phyloP scores from a whole-genome alignment of 768 basidiomycete genomes.

The Hypholoma sublateritium region DNA sequence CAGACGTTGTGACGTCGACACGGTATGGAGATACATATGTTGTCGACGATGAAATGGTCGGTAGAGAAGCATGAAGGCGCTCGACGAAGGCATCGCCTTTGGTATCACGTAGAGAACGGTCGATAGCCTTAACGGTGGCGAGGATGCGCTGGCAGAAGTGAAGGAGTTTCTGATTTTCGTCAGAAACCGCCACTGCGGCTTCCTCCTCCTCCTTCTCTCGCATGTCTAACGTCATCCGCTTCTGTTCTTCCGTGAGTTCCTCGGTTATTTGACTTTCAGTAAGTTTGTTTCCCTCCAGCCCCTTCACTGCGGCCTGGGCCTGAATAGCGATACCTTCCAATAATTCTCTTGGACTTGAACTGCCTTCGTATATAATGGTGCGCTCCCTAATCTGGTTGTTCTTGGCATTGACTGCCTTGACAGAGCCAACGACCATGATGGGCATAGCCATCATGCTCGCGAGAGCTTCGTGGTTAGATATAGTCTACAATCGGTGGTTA shows the following conservation, averaged over 20 bases:
- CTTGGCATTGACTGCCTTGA: slow-evolving; percentile 63
- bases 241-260: slow-evolving; percentile 87
- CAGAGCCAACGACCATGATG: slow-evolving; percentile 80
- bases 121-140: slow-evolving; percentile 79
- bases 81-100: slow-evolving; percentile 88
- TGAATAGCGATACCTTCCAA: slow-evolving; percentile 92
- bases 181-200: slow-evolving; percentile 40
- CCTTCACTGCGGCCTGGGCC: slow-evolving; percentile 89
- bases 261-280: slow-evolving; percentile 42
- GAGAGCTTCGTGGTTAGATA: slow-evolving; percentile 89
- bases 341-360: slow-evolving; percentile 86
- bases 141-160: slow-evolving; percentile 87
- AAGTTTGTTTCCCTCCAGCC: slow-evolving; percentile 65
- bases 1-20: slow-evolving; percentile 56
- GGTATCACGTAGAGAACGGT: slow-evolving; percentile 82
- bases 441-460: slow-evolving; percentile 98
- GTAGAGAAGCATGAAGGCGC: slow-evolving; percentile 72
- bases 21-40: slow-evolving; percentile 30
- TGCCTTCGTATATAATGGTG: slow-evolving; percentile 86
- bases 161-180: slow-evolving; percentile 78
- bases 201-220: slow-evolving; percentile 70
- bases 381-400: slow-evolving; percentile 69
- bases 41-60: slow-evolving; percentile 63
- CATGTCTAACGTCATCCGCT: slow-evolving; percentile 71
- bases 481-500: slow-evolving; percentile 52